Evolutionary conservation across 495 filamentous ascomycete genomes (phyloP).

Genomic region (Trichocladium antarcticum): DNA sequence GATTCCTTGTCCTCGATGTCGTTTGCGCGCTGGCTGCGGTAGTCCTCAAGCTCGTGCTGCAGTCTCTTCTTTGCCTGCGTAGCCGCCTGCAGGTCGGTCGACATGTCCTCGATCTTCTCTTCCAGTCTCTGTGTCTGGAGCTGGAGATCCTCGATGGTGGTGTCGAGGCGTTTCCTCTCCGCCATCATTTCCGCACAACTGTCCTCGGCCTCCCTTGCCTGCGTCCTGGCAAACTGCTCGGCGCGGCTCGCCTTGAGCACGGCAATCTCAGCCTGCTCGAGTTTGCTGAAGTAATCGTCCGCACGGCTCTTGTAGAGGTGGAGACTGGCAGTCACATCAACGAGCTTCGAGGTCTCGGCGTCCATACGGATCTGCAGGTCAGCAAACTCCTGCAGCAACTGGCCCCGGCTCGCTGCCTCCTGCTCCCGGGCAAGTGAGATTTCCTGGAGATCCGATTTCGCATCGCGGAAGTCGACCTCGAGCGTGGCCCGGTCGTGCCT

Average conservation of each 20-base stretch:
- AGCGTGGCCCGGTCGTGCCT: slow-evolving; percentile 64
- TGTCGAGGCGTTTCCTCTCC: slow-evolving; percentile 83
- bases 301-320: slow-evolving; percentile 85
- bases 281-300: slow-evolving; percentile 95
- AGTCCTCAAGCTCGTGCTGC: slow-evolving; percentile 96
- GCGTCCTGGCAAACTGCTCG: slow-evolving; percentile 85
- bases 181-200: slow-evolving; percentile 82
- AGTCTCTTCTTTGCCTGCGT: slow-evolving; percentile 87
- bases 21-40: slow-evolving; percentile 85
- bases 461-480: slow-evolving; percentile 86
- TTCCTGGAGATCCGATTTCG: slow-evolving; percentile 73
- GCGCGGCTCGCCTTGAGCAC: slow-evolving; percentile 86
- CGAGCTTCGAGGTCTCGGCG: slow-evolving; percentile 71
- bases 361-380: slow-evolving; percentile 92
- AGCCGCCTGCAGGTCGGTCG: slow-evolving; percentile 76
- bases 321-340: slow-evolving; percentile 73
- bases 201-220: slow-evolving; percentile 82
- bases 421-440: slow-evolving; percentile 66
- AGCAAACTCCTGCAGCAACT: slow-evolving; percentile 83
- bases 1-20: slow-evolving; percentile 96
- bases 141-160: slow-evolving; percentile 79
- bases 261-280: slow-evolving; percentile 92
- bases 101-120: slow-evolving; percentile 83
- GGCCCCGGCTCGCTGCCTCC: slow-evolving; percentile 68
- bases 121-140: slow-evolving; percentile 79